Percentiles rank a stretch among this genome's conserved stretches.
These are phyloP conservation scores for Seiridium cupressi DNA, from an alignment of 2,329 filamentous ascomycete genomes.

Conservation along the genomic window DNA sequence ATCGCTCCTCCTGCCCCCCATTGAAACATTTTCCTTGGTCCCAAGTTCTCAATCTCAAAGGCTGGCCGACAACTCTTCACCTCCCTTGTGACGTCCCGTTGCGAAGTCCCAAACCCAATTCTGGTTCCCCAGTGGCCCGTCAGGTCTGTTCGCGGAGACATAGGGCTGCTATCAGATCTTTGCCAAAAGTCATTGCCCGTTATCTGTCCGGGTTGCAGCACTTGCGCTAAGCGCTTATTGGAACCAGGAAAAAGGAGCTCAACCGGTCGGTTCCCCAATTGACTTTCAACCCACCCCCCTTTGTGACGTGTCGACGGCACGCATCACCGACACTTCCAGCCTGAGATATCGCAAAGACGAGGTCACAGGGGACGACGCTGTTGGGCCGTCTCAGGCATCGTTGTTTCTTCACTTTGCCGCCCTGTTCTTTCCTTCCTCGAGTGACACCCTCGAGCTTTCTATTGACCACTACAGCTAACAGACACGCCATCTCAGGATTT, in stretches of 20 bases:
- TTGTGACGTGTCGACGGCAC: slow-evolving; percentile 27
- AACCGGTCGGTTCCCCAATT: slow-evolving; percentile 22
- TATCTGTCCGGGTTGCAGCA: background rate
- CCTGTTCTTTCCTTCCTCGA: background rate
- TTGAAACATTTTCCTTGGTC: slow-evolving; percentile 4
- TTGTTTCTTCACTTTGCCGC: background rate
- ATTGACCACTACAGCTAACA: background rate
- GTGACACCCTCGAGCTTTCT: background rate
- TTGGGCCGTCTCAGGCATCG: slow-evolving; percentile 7
- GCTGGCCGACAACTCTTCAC: background rate
- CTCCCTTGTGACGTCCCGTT: background rate
- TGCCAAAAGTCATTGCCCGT: background rate
- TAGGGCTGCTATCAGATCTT: background rate
- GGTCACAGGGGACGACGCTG: background rate
- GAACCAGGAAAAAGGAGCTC: slow-evolving; percentile 2
- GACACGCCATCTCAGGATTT: background rate
- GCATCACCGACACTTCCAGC: slow-evolving; percentile 16
- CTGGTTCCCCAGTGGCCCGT: background rate
- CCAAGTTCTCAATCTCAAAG: background rate
- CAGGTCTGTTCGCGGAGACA: no score
- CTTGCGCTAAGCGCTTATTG: slow-evolving; percentile 1
- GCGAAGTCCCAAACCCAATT: background rate
- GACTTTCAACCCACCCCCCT: slow-evolving; percentile 18
- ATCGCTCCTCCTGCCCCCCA: background rate
- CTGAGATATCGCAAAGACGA: slow-evolving; percentile 18